Percentiles rank a stretch among this genome's conserved stretches.
Conservation (phyloP, 108 stramenopile species). For the Aurantiochytrium sp. region DNA sequence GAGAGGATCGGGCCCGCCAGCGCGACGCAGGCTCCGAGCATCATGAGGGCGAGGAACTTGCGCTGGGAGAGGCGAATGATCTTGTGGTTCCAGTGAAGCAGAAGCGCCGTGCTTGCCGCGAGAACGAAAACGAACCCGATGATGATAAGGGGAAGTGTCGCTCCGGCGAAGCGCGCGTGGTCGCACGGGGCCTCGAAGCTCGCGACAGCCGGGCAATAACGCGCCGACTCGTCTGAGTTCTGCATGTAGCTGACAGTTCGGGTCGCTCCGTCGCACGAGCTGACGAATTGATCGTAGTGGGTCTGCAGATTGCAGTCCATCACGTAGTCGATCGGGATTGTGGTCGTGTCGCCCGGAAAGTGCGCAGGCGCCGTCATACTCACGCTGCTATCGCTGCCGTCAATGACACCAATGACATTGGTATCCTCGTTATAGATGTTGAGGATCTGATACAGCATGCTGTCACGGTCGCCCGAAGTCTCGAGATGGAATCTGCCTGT, state of each 20-base stretch:
- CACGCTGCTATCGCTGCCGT: background rate
- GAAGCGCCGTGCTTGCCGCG: background rate
- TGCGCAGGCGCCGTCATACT: background rate
- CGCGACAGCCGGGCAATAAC: background rate
- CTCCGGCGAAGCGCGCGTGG: background rate
- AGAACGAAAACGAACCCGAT: background rate
- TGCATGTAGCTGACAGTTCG: background rate
- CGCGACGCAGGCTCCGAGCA: background rate
- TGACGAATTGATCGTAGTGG: background rate
- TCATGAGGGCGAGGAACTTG: background rate
- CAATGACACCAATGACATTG: background rate
- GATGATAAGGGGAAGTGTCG: background rate
- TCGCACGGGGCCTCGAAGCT: background rate
- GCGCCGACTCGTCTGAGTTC: background rate
- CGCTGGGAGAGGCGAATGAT: background rate
- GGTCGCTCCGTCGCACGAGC: background rate
- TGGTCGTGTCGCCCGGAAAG: background rate
- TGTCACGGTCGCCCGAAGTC: background rate
- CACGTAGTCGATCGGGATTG: background rate
- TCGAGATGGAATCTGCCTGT: background rate
- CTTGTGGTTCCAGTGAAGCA: background rate
- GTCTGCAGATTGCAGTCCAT: background rate
- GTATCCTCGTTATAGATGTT: background rate
- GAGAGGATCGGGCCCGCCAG: background rate
- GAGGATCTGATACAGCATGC: background rate